phyloP scores from a whole-genome alignment of 208 protist species.

The Trypanosoma platydactyli region DNA sequence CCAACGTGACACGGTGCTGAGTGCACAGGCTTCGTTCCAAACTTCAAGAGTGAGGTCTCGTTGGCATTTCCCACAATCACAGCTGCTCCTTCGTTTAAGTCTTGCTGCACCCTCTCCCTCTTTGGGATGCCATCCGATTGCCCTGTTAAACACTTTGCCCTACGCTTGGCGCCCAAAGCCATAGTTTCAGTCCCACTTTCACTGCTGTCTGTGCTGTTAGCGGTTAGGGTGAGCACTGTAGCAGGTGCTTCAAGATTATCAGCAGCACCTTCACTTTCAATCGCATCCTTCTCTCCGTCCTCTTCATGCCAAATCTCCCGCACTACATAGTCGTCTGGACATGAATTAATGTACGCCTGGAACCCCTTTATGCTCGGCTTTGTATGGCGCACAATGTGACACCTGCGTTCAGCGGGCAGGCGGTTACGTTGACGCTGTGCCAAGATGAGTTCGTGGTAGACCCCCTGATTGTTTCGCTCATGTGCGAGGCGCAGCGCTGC shows the following conservation, averaged over 20 bases:
- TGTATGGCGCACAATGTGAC: constrained; percentile 75
- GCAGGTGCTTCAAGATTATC: not conserved
- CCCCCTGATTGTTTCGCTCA: constrained; percentile 76
- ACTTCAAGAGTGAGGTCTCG: too few species aligned
- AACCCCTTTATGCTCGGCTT: constrained; percentile 80
- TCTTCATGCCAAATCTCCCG: constrained; percentile 61
- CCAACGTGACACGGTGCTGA: constrained; percentile 18
- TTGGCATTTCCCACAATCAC: not conserved
- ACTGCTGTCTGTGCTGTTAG: not conserved
- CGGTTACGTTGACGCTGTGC: constrained; percentile 72
- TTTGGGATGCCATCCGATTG: too few species aligned
- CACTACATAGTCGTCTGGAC: constrained; percentile 72
- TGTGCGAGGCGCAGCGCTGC: constrained; percentile 68
- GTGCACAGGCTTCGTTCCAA: too few species aligned
- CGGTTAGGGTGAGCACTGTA: not conserved
- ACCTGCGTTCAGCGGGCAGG: constrained; percentile 63
- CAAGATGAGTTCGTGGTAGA: constrained; percentile 80
- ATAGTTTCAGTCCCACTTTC: too few species aligned
- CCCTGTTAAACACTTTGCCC: too few species aligned
- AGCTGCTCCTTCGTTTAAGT: too few species aligned
- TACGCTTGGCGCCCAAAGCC: too few species aligned
- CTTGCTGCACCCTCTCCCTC: too few species aligned
- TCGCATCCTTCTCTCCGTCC: not conserved
- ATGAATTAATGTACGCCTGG: constrained; percentile 76
- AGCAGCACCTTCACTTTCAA: not conserved